Evolutionary conservation across 2,329 filamentous ascomycete genomes (phyloP).

Genomic region (Chrysosporium keratinophilum): DNA sequence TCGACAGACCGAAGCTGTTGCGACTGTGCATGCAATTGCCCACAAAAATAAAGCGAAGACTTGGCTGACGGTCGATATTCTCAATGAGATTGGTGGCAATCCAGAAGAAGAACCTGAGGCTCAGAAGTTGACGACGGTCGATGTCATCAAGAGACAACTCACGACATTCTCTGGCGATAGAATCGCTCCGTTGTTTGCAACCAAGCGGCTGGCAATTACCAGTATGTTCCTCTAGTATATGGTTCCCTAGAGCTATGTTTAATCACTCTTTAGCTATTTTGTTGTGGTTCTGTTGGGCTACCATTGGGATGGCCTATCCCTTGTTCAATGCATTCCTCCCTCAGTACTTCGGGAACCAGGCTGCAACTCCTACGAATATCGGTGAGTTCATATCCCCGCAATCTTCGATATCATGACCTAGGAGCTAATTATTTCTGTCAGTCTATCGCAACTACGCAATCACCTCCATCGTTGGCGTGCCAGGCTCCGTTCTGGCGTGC

Average conservation of each 20-base stretch:
- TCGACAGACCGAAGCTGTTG: conserved; percentile 66
- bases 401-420: conserved; percentile 17
- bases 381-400: conserved; percentile 18
- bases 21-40: conserved; percentile 68
- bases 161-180: conserved; percentile 57
- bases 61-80: conserved; percentile 62
- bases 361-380: conserved; percentile 30
- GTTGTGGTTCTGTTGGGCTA: conserved; percentile 71
- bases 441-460: conserved; percentile 74
- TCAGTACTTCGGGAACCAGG: conserved; percentile 59
- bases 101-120: conserved; percentile 32
- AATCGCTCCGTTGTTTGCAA: conserved; percentile 52
- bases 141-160: conserved; percentile 51
- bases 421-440: conserved; percentile 19
- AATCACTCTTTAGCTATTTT: conserved; percentile 28
- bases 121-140: conserved; percentile 32
- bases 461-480: conserved; percentile 64
- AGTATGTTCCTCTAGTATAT: conserved; percentile 28
- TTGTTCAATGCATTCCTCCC: conserved; percentile 88
- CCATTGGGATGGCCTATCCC: conserved; percentile 76
- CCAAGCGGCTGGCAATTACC: conserved; percentile 39
- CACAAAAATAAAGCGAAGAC: conserved; percentile 58
- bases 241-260: conserved; percentile 7
- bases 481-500: conserved; percentile 63
- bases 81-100: conserved; percentile 46